Percentiles rank a stretch among this genome's conserved stretches.
Evolutionary conservation across 495 filamentous ascomycete genomes (phyloP).

Genomic region (Chlorociboria aeruginascens): DNA sequence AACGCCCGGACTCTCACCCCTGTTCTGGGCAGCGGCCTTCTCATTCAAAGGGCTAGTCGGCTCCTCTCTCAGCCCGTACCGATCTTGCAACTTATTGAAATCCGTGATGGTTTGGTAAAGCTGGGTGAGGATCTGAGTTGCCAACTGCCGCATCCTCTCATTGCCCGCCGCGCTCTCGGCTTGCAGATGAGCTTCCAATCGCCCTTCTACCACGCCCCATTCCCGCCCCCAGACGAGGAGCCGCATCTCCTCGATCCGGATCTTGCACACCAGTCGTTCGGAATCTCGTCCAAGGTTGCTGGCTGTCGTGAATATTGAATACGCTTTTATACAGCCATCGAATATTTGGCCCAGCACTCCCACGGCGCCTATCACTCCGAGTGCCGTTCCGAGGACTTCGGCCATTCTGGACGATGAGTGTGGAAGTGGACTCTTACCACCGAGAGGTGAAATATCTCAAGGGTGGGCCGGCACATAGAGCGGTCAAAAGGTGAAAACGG

Average conservation of each 20-base stretch:
- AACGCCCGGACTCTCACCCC: neutral
- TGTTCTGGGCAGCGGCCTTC: neutral
- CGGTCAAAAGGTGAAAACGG: no score
- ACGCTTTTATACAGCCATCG: conserved; percentile 23
- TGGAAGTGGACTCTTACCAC: no score
- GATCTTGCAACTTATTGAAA: conserved; percentile 25
- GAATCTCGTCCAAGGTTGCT: conserved; percentile 22
- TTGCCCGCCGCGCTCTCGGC: conserved; percentile 14
- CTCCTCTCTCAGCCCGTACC: conserved; percentile 23
- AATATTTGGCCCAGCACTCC: conserved; percentile 9
- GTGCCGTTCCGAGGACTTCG: conserved; percentile 8
- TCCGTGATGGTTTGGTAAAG: conserved; percentile 25
- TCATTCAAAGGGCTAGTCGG: conserved; percentile 1
- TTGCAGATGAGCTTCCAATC: conserved; percentile 21
- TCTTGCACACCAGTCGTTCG: conserved; percentile 26
- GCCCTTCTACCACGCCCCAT: conserved; percentile 27
- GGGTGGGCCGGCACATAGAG: no score
- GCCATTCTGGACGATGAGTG: neutral
- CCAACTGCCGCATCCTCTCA: conserved; percentile 19
- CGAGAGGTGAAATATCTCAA: no score
- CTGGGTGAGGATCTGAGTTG: conserved; percentile 21
- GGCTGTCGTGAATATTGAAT: conserved; percentile 23
- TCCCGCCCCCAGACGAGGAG: conserved; percentile 25
- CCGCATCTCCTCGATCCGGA: conserved; percentile 27
- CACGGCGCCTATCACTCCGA: conserved; percentile 5